Evolutionary conservation across 2,329 filamentous ascomycete species (phyloP), one percentile per base, ranked within the genome.

Genomic region (Pezicula radicicola): DNA sequence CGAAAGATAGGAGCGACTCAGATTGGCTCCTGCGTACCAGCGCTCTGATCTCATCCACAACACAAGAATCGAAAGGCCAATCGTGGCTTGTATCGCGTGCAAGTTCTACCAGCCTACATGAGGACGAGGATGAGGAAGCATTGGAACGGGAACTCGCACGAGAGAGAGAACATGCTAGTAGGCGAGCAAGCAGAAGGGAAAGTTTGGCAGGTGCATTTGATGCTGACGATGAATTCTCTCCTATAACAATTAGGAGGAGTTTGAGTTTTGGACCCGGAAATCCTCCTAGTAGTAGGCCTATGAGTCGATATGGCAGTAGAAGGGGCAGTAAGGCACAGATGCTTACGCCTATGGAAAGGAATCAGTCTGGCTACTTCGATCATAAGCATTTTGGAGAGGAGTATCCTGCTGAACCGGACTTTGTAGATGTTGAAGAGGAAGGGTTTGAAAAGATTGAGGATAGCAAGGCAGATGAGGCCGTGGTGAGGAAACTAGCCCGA

Each of bases 11-110:
- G 36, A 72, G 72, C 51, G 77, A 84, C 59, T 80, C 78, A 51
- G 84, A 87, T 68, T 88, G 85, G 84, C 70, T 88, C 43, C 72
- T 85, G 21, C 77, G 84, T 28, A 78, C 83, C 1, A 84, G 84
- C 44, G 82, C 82, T 6, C 64, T 85, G 44, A 79, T 88, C 59
- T 79, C 79, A 51, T 78, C 76, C 48, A 81, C 84, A 63, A 75
- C 83, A 16, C 74, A 84, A 51, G 85, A 88, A 63, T 84, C 74
- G 61, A 88, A 88, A 68, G 85, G 85, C 13, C 84, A 88, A 67
- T 72, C 79, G 13, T 89, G 85, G 85, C 76, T 89, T 18, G 73
- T 81, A n/a, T 81, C 83, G 21, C 76, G 83, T 44, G 81, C 79
- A 50, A 85, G 82, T 64, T 85, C 83, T 2, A 87, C 83, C 8